These are phyloP conservation scores for Patellaria atrata DNA, from an alignment of 495 filamentous ascomycete genomes.

Conservation along the genomic window DNA sequence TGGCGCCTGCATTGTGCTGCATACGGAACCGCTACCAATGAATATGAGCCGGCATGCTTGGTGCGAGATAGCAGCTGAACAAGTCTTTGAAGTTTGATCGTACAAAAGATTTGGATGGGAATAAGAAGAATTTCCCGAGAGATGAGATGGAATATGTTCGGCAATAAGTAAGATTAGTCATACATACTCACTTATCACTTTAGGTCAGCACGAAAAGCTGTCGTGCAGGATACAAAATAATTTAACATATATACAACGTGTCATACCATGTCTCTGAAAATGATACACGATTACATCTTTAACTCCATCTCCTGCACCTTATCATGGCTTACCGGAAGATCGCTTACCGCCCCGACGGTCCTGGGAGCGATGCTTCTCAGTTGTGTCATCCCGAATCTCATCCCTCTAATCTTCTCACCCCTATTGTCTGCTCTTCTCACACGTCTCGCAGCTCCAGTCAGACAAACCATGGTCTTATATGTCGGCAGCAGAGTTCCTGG, in stretches of 20 bases:
- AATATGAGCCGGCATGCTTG: too few species aligned
- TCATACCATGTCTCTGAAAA: conserved; percentile 1
- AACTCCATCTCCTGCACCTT: conserved; percentile 23
- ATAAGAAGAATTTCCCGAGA: too few species aligned
- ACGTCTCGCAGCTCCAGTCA: conserved; percentile 35
- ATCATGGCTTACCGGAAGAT: conserved; percentile 37
- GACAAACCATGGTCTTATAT: conserved; percentile 39
- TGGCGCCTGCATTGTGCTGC: too few species aligned
- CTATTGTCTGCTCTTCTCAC: conserved; percentile 26
- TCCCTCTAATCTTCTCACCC: conserved; percentile 15
- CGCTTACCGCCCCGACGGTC: conserved; percentile 36
- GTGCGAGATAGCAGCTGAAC: too few species aligned
- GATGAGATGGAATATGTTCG: too few species aligned
- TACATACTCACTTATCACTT: too few species aligned
- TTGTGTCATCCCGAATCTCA: conserved; percentile 7
- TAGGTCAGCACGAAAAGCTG: too few species aligned
- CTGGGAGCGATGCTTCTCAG: conserved; percentile 29
- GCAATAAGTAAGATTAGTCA: too few species aligned
- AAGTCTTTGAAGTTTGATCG: too few species aligned
- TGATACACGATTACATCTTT: conserved; percentile 2
- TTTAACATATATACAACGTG: conserved; percentile 1
- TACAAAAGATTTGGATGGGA: too few species aligned
- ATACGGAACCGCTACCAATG: too few species aligned
- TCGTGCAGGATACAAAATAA: conserved; percentile 1
- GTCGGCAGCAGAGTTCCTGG: conserved; percentile 28